These are phyloP conservation scores for Thielaviopsis ethacetica DNA, from an alignment of 2,329 filamentous ascomycete species.

Conservation along the genomic window DNA sequence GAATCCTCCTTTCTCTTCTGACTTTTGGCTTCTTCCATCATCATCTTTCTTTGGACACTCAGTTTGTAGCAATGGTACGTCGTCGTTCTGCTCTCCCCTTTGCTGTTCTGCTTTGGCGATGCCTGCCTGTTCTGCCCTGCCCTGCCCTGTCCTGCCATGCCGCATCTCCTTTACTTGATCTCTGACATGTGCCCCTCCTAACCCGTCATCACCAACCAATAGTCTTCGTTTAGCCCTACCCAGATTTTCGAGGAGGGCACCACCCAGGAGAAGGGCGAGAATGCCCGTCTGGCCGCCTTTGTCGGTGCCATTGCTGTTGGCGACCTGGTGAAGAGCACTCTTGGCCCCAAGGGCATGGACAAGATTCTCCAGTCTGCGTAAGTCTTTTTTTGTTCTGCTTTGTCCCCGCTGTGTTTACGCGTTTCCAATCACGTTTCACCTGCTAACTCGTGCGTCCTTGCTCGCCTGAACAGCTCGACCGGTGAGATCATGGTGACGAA, in stretches of 20 bases:
- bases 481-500: slow-evolving; percentile 98
- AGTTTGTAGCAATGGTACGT: slow-evolving; percentile 11
- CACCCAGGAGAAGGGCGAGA: slow-evolving; percentile 95
- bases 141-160: no score
- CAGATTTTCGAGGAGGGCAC: slow-evolving; percentile 98
- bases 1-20: slow-evolving; percentile 3
- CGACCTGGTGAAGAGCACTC: slow-evolving; percentile 90
- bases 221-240: slow-evolving; percentile 60
- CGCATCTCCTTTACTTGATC: background rate
- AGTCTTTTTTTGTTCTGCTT: slow-evolving; percentile 20
- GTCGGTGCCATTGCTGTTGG: slow-evolving; percentile 96
- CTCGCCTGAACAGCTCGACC: slow-evolving; percentile 48
- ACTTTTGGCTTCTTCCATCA: background rate
- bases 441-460: slow-evolving; percentile 9
- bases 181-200: slow-evolving; percentile 10
- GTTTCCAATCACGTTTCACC: background rate
- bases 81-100: background rate
- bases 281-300: slow-evolving; percentile 95
- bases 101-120: background rate
- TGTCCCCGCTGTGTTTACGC: no score
- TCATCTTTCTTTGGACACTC: slow-evolving; percentile 2
- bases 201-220: slow-evolving; percentile 1
- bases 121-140: background rate
- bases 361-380: slow-evolving; percentile 94
- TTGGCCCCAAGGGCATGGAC: slow-evolving; percentile 98